phyloP scores from a whole-genome alignment of 495 filamentous ascomycete genomes.

The Talaromyces borbonicus region DNA sequence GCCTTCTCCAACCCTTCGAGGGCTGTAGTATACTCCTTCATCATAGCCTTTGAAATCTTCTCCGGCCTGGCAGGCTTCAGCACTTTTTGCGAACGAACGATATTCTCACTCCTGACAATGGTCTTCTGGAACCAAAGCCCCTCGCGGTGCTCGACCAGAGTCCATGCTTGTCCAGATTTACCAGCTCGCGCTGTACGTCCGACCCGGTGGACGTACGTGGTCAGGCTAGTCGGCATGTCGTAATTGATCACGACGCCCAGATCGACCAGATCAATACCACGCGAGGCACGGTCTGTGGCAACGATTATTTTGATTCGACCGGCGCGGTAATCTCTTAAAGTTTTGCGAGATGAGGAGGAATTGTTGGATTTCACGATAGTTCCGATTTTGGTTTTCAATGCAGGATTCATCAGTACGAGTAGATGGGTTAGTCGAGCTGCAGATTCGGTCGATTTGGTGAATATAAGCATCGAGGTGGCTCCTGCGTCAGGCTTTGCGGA shows the following conservation, averaged over 20 bases:
- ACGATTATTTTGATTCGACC: constrained; percentile 65
- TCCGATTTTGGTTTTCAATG: constrained; percentile 44
- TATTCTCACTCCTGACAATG: constrained; percentile 45
- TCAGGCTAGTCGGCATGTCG: constrained; percentile 71
- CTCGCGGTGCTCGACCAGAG: constrained; percentile 65
- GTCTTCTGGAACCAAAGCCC: constrained; percentile 81
- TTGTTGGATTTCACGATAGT: constrained; percentile 68
- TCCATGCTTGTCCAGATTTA: constrained; percentile 68
- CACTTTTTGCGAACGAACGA: constrained; percentile 30
- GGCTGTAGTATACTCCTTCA: constrained; percentile 50
- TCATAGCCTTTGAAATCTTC: constrained; percentile 34
- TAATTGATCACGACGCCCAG: constrained; percentile 89
- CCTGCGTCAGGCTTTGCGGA: neutral
- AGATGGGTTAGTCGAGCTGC: constrained; percentile 72
- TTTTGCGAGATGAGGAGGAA: constrained; percentile 51
- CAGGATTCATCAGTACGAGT: constrained; percentile 55
- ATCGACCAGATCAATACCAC: constrained; percentile 77
- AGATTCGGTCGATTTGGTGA: constrained; percentile 79
- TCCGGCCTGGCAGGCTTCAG: constrained; percentile 36
- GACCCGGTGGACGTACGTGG: constrained; percentile 84
- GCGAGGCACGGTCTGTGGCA: constrained; percentile 83
- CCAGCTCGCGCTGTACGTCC: constrained; percentile 85
- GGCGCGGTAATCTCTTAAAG: constrained; percentile 50
- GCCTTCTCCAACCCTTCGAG: constrained; percentile 40
- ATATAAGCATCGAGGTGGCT: constrained; percentile 53